Evolutionary conservation across 1,284 basidiomycete genomes (phyloP), one percentile per base, ranked within the genome.

Genomic region (Entoloma clypeatum): DNA sequence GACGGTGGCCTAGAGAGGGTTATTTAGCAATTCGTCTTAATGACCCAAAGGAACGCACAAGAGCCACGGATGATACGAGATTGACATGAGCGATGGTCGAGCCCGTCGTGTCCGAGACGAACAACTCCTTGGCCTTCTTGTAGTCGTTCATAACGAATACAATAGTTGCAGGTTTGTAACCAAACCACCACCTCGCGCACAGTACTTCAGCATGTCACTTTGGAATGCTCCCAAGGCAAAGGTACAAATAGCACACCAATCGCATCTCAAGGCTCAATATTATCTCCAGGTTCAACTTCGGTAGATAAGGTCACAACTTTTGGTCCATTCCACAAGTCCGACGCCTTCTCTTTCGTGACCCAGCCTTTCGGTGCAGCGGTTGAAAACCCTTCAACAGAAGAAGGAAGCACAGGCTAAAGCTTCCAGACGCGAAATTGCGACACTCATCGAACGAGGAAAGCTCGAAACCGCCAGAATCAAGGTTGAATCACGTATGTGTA

Each of bases 311-410:
- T 25, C 41, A 14, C 17, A 42, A 36, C 30, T 21, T 4, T 24
- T 27, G 27, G 39, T 14, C 13, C 18, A n/a, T 24, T 33, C 6
- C 19, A 45, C 9, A n/a, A 4, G 16, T 23, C 39, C 36, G 32
- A 34, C 39, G 24, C 36, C 22, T 36, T 47, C 25, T 24, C 26
- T 23, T 33, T 22, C 33, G 31, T 49, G 19, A n/a, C 5, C 18
- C 39, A 93, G 90, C 49, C 77, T 97, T 34, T 89, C 92, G 3
- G 86, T 95, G 21, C 93, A 98, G 63, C 82, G 94, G 5, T 71
- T 96, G 39, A 78, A 90, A 39, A 92, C 87, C 23, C 68, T 96
- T 2, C 91, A 95, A 57, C 88, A 93, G 67, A 97, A 97, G 77
- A 93, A 89, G 67, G 81, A 86, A 50, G 92, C 93, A 0, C 81